A percentile compares a stretch with the other conserved stretches of the same genome.
phyloP scores from a whole-genome alignment of 176 grass and related monocot species.

The Carex scoparia region DNA sequence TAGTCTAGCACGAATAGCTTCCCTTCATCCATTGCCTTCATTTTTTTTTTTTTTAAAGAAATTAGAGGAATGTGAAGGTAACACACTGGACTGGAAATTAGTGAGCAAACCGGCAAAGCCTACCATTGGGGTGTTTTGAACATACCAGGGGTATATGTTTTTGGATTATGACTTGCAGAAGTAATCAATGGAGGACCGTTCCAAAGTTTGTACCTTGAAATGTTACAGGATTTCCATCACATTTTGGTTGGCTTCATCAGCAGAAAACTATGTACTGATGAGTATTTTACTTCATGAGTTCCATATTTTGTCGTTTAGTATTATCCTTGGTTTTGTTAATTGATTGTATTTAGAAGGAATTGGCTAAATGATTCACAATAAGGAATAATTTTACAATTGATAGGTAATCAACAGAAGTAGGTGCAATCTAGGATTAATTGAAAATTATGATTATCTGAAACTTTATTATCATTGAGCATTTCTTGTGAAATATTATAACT shows the following conservation, averaged over 20 bases:
- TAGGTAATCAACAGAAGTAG: not conserved
- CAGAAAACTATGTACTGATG: not conserved
- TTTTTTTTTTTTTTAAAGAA: conserved; percentile 6
- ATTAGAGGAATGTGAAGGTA: not conserved
- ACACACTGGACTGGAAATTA: not conserved
- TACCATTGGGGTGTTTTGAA: not conserved
- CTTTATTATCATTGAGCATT: not conserved
- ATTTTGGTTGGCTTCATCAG: not conserved
- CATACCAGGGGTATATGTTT: not conserved
- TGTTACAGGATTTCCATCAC: not conserved
- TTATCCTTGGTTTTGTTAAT: not conserved
- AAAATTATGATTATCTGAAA: not conserved
- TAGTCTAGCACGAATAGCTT: conserved; percentile 80
- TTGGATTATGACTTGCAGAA: not conserved
- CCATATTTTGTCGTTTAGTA: not conserved
- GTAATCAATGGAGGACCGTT: not conserved
- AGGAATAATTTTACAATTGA: not conserved
- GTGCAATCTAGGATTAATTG: not conserved
- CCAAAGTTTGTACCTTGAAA: not conserved
- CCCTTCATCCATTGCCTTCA: conserved; percentile 71
- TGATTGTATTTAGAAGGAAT: not conserved
- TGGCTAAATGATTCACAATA: not conserved
- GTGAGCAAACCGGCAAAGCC: not conserved
- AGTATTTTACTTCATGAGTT: not conserved
- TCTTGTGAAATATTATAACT: not conserved